These are phyloP conservation scores for Sporopachydermia lactativora DNA, from an alignment of 805 yeast genomes.

Conservation along the genomic window DNA sequence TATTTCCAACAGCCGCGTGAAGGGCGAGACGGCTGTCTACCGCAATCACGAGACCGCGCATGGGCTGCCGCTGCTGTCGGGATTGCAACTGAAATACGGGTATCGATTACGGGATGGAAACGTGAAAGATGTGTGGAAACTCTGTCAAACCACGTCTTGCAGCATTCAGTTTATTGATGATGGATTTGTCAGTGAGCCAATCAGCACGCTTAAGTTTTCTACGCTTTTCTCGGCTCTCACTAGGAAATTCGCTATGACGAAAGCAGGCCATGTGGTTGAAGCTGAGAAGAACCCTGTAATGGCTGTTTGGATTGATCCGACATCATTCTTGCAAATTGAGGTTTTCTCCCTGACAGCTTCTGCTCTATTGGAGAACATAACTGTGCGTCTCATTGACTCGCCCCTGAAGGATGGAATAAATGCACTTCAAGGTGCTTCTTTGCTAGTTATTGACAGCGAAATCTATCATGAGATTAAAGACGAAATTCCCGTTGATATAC, in stretches of 20 bases:
- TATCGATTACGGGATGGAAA: conserved; percentile 64
- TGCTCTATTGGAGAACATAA: background rate
- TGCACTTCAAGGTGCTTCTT: background rate
- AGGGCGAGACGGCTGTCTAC: conserved; percentile 61
- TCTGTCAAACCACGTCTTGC: conserved; percentile 13
- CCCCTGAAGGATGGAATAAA: too few species aligned
- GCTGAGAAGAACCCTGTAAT: background rate
- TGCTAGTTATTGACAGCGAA: background rate
- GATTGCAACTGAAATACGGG: conserved; percentile 48
- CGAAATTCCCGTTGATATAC: background rate
- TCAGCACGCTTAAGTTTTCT: background rate
- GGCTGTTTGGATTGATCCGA: background rate
- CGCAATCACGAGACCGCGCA: conserved; percentile 64
- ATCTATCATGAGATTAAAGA: background rate
- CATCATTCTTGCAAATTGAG: background rate
- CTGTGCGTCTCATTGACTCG: background rate
- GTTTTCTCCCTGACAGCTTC: background rate
- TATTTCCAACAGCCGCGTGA: conserved; percentile 46
- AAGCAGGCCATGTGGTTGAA: background rate
- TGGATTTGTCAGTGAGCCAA: background rate
- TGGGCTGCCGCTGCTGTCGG: conserved; percentile 54
- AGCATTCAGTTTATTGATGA: background rate
- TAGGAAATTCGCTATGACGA: background rate
- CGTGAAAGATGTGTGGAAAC: conserved; percentile 53
- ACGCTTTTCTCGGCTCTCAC: background rate